A percentile compares a stretch with the other conserved stretches of the same genome.
Conservation (phyloP, 2,329 filamentous ascomycete species). For the Aspergillus sp. region DNA sequence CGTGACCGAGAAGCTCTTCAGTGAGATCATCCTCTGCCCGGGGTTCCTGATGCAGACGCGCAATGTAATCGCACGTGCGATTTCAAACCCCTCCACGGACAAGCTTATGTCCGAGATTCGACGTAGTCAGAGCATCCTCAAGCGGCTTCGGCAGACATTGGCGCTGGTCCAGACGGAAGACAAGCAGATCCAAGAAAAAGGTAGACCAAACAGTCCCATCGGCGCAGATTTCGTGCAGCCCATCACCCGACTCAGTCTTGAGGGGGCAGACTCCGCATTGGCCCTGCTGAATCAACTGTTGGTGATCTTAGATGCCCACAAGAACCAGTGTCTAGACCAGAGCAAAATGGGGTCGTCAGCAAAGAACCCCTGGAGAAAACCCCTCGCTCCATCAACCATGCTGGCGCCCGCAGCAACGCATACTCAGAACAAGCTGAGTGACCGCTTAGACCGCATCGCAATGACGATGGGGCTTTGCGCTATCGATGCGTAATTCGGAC, state of each 20-base stretch:
- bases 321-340: background rate
- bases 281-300: conserved; percentile 18
- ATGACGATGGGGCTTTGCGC: background rate
- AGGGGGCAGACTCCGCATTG: conserved; percentile 15
- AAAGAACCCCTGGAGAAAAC: background rate
- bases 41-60: conserved; percentile 16
- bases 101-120: conserved; percentile 11
- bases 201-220: conserved; percentile 8
- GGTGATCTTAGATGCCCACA: conserved; percentile 12
- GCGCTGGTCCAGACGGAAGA: background rate
- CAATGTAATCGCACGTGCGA: conserved; percentile 5
- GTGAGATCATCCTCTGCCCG: conserved; percentile 19
- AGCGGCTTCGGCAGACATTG: conserved; percentile 6
- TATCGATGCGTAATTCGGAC: too few relatives aligned
- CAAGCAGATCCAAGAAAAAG: background rate
- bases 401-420: background rate
- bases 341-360: background rate
- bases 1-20: conserved; percentile 19
- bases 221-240: background rate
- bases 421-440: background rate
- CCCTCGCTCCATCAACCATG: background rate
- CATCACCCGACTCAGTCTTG: conserved; percentile 5
- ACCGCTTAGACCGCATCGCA: background rate
- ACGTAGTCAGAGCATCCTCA: conserved; percentile 9
- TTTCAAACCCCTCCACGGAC: background rate